Evolutionary conservation across 192 early-diverging fungal genomes (phyloP).

Genomic region (Backusella tuberculispora): DNA sequence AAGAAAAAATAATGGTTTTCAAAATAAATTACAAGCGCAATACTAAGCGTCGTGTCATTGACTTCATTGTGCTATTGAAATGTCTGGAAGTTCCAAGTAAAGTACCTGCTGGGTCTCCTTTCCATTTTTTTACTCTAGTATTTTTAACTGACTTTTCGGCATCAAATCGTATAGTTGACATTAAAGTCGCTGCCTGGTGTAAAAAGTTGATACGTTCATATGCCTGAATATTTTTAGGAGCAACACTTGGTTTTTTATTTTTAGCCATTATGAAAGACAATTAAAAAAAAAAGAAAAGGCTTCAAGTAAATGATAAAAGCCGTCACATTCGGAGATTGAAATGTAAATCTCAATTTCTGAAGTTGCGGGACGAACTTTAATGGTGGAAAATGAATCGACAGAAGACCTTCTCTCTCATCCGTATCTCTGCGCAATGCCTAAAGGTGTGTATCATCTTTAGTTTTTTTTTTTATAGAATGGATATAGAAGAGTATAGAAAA

Average conservation of each 20-base stretch:
- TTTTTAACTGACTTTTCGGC: background rate
- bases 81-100: slow-evolving; percentile 36
- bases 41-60: slow-evolving; percentile 55
- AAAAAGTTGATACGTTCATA: slow-evolving; percentile 71
- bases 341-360: background rate
- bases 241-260: slow-evolving; percentile 15
- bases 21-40: slow-evolving; percentile 52
- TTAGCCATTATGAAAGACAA: slow-evolving; percentile 17
- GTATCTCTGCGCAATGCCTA: slow-evolving; percentile 26
- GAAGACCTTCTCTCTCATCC: slow-evolving; percentile 22
- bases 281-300: background rate
- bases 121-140: background rate
- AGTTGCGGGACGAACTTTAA: background rate
- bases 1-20: background rate
- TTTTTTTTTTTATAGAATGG: background rate
- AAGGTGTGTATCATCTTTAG: slow-evolving; percentile 3
- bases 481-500: background rate
- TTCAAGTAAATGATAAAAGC: too few relatives aligned
- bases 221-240: slow-evolving; percentile 50
- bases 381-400: background rate
- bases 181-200: slow-evolving; percentile 62
- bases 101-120: background rate
- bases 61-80: slow-evolving; percentile 52
- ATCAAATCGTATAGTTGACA: slow-evolving; percentile 47
- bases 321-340: background rate